Evolutionary conservation across 73 alveolate genomes (phyloP), one percentile per base, ranked within the genome.

Genomic region (Symbiodinium natans): DNA sequence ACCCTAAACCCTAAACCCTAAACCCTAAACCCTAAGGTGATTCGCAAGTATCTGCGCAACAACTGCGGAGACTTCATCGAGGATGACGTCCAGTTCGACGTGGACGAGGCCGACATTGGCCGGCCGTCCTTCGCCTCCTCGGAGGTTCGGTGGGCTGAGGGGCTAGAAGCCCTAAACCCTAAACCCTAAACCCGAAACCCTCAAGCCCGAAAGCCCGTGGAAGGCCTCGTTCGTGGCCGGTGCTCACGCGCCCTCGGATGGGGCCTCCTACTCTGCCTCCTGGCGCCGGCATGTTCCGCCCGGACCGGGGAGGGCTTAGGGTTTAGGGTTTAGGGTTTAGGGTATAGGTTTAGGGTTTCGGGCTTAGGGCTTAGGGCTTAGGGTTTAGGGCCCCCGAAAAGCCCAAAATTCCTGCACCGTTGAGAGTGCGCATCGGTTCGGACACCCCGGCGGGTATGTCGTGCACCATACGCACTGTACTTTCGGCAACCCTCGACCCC

Each of bases 21-120:
- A n/a, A n/a, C n/a, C n/a, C n/a, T n/a, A n/a, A n/a, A n/a, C n/a
- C n/a, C n/a, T n/a, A n/a, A 90, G 96, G 96, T 90, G 46, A 90
- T 90, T 77, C 86, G 96, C 34, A 90, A 90, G 87, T 90, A 63
- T 33, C 33, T 90, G 88, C 86, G 77, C 23, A 63, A 68, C 88
- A 90, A 73, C 77, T 90, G 96, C 63, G 96, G 96, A 0, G 96
- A 90, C 52, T 90, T 90, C 48, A 71, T 90, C 63, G 96, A 88
- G 80, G 80, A 63, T 17, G 80, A 63, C 36, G 11, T 63, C 80
- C 80, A 63, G 40, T 63, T 63, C 27, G 80, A 63, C 80, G 80
- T 63, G 80, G 80, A 63, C 36, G 29, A 23, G 29, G 80, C 33
- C 1, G 80, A 29, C 33, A 36, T 23, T 23, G 80, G 80, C 36